phyloP scores from a whole-genome alignment of 257 asterid genomes.

The Plantago ovata region DNA sequence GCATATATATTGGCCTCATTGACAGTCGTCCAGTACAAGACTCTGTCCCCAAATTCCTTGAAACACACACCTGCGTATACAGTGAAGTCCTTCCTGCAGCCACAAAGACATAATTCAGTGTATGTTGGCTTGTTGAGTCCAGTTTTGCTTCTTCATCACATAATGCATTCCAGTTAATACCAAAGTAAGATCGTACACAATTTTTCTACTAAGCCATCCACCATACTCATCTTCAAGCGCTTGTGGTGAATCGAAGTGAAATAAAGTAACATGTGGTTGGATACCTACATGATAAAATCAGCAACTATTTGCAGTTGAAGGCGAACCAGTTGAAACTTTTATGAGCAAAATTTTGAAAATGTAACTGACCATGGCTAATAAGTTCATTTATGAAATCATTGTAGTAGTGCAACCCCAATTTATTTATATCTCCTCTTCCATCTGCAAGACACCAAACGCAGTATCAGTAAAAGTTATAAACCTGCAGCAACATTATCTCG shows the following conservation, averaged over 20 bases:
- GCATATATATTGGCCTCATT: slow-evolving; percentile 49
- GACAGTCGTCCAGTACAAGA: slow-evolving; percentile 48
- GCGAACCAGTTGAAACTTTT: not conserved
- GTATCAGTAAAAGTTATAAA: not conserved
- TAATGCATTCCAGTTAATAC: not conserved
- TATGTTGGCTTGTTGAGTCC: no score
- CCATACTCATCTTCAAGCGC: slow-evolving; percentile 49
- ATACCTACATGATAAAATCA: slow-evolving; percentile 31
- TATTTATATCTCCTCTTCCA: slow-evolving; percentile 39
- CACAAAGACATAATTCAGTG: not conserved
- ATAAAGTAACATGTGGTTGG: slow-evolving; percentile 45
- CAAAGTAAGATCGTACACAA: slow-evolving; percentile 34
- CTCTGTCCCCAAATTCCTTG: slow-evolving; percentile 59
- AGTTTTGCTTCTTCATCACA: not conserved
- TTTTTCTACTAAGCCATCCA: slow-evolving; percentile 47
- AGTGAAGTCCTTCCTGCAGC: slow-evolving; percentile 48
- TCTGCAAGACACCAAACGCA: slow-evolving; percentile 19
- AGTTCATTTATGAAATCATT: slow-evolving; percentile 36
- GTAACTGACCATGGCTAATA: slow-evolving; percentile 28
- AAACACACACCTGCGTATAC: slow-evolving; percentile 52
- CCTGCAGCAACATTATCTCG: not conserved
- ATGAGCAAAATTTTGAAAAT: no score
- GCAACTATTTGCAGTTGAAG: not conserved
- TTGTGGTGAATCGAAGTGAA: slow-evolving; percentile 51
- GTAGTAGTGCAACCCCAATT: slow-evolving; percentile 41